phyloP scores from a whole-genome alignment of 2,329 filamentous ascomycete genomes.

The Sphaceloma murrayae region DNA sequence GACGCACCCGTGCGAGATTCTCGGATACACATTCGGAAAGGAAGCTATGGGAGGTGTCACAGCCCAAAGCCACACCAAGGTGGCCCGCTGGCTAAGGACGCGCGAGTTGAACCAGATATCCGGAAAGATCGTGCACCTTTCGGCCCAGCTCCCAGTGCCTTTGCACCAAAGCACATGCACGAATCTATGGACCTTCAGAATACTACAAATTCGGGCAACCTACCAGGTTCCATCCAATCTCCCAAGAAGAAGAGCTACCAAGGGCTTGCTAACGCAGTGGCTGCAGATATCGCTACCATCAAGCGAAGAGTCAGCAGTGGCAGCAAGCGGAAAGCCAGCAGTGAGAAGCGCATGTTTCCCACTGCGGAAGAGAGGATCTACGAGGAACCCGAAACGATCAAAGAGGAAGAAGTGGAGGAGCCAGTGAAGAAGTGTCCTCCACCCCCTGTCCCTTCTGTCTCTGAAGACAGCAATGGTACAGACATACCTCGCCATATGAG shows the following conservation, averaged over 20 bases:
- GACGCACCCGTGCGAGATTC: constrained; percentile 42
- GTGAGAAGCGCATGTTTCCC: constrained; percentile 49
- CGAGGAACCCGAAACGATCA: constrained; percentile 57
- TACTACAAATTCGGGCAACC: constrained; percentile 18
- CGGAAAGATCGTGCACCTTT: too few relatives aligned
- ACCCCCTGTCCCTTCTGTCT: constrained; percentile 38
- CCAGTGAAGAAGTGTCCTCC: constrained; percentile 13
- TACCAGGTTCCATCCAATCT: background rate
- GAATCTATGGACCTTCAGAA: too few relatives aligned
- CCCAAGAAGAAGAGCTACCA: constrained; percentile 29
- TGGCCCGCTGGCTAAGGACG: too few relatives aligned
- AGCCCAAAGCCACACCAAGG: constrained; percentile 27
- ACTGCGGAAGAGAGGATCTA: constrained; percentile 72
- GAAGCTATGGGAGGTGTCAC: constrained; percentile 55
- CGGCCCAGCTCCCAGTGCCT: too few relatives aligned
- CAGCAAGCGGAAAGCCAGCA: constrained; percentile 36
- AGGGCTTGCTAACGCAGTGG: constrained; percentile 28
- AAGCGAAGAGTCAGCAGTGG: constrained; percentile 53
- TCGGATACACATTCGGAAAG: constrained; percentile 57
- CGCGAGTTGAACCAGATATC: too few relatives aligned
- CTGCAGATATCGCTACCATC: constrained; percentile 27
- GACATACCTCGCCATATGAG: constrained; percentile 42
- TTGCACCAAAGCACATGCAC: too few relatives aligned
- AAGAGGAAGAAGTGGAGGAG: constrained; percentile 13
- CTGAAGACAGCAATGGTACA: constrained; percentile 21